Evolutionary conservation across 345 rosid species (phyloP).

Genomic region (Melastoma malabathricum): DNA sequence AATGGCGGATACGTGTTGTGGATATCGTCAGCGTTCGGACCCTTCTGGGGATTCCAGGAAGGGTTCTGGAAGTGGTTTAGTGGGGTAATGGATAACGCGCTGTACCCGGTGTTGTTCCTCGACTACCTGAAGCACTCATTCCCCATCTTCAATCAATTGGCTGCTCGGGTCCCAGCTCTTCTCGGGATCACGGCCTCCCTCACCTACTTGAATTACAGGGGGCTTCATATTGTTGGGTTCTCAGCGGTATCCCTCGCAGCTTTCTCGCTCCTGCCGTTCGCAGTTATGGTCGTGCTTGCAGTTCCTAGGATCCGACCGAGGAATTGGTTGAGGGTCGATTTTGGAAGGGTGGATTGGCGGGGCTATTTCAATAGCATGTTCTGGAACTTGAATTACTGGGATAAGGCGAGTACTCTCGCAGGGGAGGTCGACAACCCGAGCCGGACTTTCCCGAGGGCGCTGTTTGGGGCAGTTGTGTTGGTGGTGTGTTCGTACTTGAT

Average conservation of each 20-base stretch:
- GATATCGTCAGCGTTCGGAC: conserved; percentile 87
- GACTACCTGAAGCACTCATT: conserved; percentile 87
- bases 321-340: conserved; percentile 62
- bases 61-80: conserved; percentile 98
- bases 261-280: conserved; percentile 70
- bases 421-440: conserved; percentile 83
- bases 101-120: conserved; percentile 74
- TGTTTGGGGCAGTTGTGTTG: conserved; percentile 63
- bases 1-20: conserved; percentile 91
- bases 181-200: conserved; percentile 56
- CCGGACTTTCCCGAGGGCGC: conserved; percentile 80
- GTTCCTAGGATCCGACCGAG: conserved; percentile 53
- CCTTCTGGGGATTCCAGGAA: conserved; percentile 93
- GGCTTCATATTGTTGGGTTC: conserved; percentile 72
- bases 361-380: conserved; percentile 82
- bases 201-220: conserved; percentile 80
- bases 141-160: conserved; percentile 39
- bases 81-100: conserved; percentile 93
- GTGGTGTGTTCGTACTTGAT: conserved; percentile 66
- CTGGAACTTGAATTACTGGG: conserved; percentile 97
- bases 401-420: conserved; percentile 85
- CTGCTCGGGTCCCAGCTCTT: conserved; percentile 71
- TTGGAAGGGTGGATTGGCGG: conserved; percentile 64
- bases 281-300: conserved; percentile 55
- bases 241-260: conserved; percentile 56